Evolutionary conservation across 331 rosid genomes (phyloP).

Genomic region (Quercus lobata): DNA sequence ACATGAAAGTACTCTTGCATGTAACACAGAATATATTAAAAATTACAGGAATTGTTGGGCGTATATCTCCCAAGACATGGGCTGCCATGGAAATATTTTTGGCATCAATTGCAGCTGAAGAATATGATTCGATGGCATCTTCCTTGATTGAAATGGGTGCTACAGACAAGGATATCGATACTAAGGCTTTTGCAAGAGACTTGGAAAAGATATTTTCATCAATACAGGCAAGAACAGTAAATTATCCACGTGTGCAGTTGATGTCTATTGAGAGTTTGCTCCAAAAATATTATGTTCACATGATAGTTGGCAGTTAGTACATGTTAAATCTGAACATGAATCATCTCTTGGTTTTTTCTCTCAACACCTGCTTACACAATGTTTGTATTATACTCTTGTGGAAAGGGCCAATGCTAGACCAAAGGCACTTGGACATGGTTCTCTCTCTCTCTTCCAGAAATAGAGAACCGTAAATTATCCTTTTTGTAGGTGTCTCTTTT

Average conservation of each 20-base stretch:
- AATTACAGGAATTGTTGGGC: constrained; percentile 85
- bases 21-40: constrained; percentile 5
- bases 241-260: neutral
- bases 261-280: neutral
- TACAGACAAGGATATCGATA: constrained; percentile 61
- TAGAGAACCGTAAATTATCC: too few relatives aligned
- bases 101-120: constrained; percentile 83
- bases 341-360: too few relatives aligned
- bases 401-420: too few relatives aligned
- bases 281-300: neutral
- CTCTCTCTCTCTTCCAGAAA: too few relatives aligned
- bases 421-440: too few relatives aligned
- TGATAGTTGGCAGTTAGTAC: too few relatives aligned
- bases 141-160: constrained; percentile 97
- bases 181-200: constrained; percentile 74
- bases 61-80: constrained; percentile 89
- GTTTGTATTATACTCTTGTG: neutral
- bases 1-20: neutral
- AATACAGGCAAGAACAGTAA: constrained; percentile 59
- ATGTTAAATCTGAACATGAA: too few relatives aligned
- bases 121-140: constrained; percentile 94
- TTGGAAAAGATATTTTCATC: constrained; percentile 81
- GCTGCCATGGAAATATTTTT: constrained; percentile 93
- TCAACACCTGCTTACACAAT: neutral
- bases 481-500: too few relatives aligned